phyloP scores from a whole-genome alignment of 2,329 filamentous ascomycete species.

The Apiospora pterosperma region DNA sequence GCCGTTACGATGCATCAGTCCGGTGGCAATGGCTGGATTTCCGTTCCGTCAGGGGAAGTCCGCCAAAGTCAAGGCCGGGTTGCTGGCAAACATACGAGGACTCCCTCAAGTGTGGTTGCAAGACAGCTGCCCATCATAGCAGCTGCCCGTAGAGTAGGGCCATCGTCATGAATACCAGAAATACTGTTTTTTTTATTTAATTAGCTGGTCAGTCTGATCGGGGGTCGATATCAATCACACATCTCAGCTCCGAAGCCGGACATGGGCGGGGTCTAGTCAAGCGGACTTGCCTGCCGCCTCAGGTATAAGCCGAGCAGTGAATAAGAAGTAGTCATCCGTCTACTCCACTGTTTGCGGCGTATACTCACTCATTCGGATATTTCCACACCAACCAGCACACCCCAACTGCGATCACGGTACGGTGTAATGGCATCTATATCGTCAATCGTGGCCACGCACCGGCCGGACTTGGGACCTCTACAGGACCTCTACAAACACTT shows the following conservation, averaged over 20 bases:
- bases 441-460: not conserved
- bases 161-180: too few species aligned
- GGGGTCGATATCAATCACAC: not conserved
- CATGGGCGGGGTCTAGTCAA: not conserved
- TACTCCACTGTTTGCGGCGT: not conserved
- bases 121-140: not conserved
- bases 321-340: not conserved
- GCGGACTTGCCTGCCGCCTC: too few species aligned
- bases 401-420: not conserved
- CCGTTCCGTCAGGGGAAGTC: too few species aligned
- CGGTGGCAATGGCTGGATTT: too few species aligned
- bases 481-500: constrained; percentile 16
- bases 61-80: not conserved
- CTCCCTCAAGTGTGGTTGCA: not conserved
- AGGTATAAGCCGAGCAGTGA: not conserved
- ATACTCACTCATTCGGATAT: not conserved
- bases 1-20: not conserved
- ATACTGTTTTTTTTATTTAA: too few species aligned
- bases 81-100: not conserved
- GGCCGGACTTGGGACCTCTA: not conserved
- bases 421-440: not conserved
- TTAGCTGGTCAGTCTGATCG: not conserved
- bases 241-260: not conserved
- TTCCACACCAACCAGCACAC: not conserved
- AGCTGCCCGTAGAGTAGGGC: not conserved